phyloP scores from a whole-genome alignment of 1,284 basidiomycete genomes.

The Ganoderma resinaceum region DNA sequence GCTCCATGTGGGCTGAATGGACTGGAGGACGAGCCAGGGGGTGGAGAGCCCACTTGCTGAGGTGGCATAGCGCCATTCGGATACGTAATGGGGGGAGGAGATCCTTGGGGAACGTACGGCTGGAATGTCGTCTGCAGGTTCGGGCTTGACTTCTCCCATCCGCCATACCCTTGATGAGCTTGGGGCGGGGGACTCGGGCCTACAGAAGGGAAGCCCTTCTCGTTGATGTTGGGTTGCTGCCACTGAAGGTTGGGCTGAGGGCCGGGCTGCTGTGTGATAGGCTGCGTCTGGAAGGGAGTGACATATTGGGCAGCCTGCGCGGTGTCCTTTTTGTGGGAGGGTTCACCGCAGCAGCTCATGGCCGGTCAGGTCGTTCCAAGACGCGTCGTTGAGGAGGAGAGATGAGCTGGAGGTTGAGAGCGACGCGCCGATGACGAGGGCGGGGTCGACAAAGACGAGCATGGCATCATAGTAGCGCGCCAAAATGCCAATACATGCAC shows the following conservation, averaged over 20 bases:
- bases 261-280: constrained; percentile 60
- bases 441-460: not conserved
- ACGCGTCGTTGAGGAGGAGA: constrained; percentile 9
- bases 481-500: constrained; percentile 8
- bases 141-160: constrained; percentile 33
- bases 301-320: constrained; percentile 33
- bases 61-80: constrained; percentile 26
- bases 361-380: constrained; percentile 25
- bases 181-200: constrained; percentile 52
- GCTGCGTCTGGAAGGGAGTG: constrained; percentile 30
- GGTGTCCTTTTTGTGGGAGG: constrained; percentile 37
- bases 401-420: constrained; percentile 5
- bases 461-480: constrained; percentile 5
- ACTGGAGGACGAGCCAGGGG: constrained; percentile 15
- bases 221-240: constrained; percentile 30
- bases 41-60: constrained; percentile 19
- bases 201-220: constrained; percentile 45
- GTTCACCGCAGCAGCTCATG: constrained; percentile 69
- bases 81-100: constrained; percentile 37
- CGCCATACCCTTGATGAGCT: constrained; percentile 44
- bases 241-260: constrained; percentile 35
- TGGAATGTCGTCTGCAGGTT: constrained; percentile 4
- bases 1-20: constrained; percentile 12
- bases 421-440: constrained; percentile 2
- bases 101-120: constrained; percentile 30